These are phyloP conservation scores for Curvularia eragrostidis DNA, from an alignment of 2,329 filamentous ascomycete species.

Conservation along the genomic window DNA sequence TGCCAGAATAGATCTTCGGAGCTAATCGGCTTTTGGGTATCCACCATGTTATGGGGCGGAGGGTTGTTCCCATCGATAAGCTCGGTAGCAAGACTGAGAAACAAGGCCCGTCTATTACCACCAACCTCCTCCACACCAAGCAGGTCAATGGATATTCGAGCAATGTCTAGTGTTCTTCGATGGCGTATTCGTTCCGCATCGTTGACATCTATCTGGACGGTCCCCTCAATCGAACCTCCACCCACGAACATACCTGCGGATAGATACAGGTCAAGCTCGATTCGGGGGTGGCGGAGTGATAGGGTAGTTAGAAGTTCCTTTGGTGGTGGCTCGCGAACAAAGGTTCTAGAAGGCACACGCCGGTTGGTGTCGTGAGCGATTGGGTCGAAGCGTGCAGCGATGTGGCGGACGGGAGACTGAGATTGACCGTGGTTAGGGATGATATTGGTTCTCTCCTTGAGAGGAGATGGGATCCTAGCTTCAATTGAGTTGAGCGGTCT, in stretches of 20 bases:
- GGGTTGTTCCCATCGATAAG: conserved; percentile 59
- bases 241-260: conserved; percentile 62
- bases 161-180: conserved; percentile 55
- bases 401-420: conserved; percentile 57
- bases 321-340: conserved; percentile 55
- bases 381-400: conserved; percentile 51
- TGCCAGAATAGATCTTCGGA: conserved; percentile 56
- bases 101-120: conserved; percentile 55
- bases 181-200: conserved; percentile 55
- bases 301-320: conserved; percentile 60
- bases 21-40: conserved; percentile 50
- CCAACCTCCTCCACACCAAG: conserved; percentile 61
- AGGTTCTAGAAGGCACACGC: conserved; percentile 57
- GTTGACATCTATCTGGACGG: conserved; percentile 57
- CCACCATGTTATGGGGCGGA: conserved; percentile 59
- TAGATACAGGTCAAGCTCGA: conserved; percentile 58
- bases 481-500: conserved; percentile 15
- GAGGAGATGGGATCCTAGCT: conserved; percentile 32
- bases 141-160: conserved; percentile 59
- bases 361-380: conserved; percentile 53
- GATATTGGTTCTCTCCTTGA: conserved; percentile 39
- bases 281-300: conserved; percentile 56
- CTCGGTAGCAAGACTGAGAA: conserved; percentile 60
- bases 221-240: conserved; percentile 61
- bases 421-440: conserved; percentile 56